Percentiles rank a stretch among this genome's conserved stretches.
phyloP scores from a whole-genome alignment of 1,139 yeast species.

The Candida dubliniensis region DNA sequence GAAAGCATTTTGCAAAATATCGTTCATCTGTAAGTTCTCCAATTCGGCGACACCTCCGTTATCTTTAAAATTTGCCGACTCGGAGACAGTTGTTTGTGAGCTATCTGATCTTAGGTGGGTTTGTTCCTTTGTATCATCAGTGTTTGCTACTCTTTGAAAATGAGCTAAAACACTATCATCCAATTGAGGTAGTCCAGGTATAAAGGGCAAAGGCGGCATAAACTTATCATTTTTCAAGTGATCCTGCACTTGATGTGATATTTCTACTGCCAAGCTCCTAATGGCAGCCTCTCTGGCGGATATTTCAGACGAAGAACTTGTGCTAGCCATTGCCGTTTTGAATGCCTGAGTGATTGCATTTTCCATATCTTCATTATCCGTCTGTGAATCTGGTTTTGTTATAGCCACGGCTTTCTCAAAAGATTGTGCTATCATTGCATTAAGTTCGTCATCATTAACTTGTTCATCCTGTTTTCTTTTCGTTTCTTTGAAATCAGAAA shows the following conservation, averaged over 20 bases:
- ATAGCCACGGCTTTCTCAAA: conserved; percentile 18
- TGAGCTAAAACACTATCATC: conserved; percentile 42
- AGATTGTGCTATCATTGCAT: conserved; percentile 18
- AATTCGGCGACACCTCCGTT: conserved; percentile 35
- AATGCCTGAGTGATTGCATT: conserved; percentile 38
- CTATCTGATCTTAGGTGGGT: no score
- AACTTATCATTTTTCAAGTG: conserved; percentile 20
- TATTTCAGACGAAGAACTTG: conserved; percentile 15
- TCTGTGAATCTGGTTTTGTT: conserved; percentile 1
- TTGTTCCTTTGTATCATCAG: conserved; percentile 15
- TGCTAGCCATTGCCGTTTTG: conserved; percentile 24
- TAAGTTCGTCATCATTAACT: conserved; percentile 15
- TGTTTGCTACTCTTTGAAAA: conserved; percentile 38
- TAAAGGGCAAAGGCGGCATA: conserved; percentile 12
- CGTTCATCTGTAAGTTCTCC: conserved; percentile 56
- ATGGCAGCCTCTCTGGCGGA: conserved; percentile 24
- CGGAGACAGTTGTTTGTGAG: conserved; percentile 27
- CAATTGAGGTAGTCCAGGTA: conserved; percentile 32
- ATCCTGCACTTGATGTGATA: conserved; percentile 35
- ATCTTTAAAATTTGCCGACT: conserved; percentile 25
- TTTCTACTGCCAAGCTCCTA: conserved; percentile 35
- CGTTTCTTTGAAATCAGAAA: conserved; percentile 10
- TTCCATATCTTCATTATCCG: conserved; percentile 21
- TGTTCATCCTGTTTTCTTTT: conserved; percentile 1
- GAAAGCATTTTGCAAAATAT: conserved; percentile 71